phyloP scores from a whole-genome alignment of 2,329 filamentous ascomycete species.

The Talaromyces pinophilus region DNA sequence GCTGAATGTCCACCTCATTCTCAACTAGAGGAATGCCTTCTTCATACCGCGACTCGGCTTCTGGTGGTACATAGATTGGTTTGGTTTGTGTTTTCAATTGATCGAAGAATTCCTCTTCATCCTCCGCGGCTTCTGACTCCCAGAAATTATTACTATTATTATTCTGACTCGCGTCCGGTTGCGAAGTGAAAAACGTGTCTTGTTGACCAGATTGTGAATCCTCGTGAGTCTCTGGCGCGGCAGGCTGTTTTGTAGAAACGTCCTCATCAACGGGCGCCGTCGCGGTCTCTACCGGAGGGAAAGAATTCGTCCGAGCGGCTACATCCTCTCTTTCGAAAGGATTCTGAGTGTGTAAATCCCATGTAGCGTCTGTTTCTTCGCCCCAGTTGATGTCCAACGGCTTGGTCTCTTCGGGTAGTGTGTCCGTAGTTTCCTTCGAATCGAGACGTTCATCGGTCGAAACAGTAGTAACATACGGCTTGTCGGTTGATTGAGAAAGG shows the following conservation, averaged over 20 bases:
- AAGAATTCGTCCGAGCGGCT: slow-evolving; percentile 26
- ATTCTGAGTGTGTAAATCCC: slow-evolving; percentile 15
- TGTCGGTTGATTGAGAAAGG: neutral
- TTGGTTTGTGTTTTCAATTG: slow-evolving; percentile 49
- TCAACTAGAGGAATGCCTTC: slow-evolving; percentile 66
- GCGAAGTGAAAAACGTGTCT: slow-evolving; percentile 1
- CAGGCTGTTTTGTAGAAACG: neutral
- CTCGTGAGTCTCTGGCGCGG: neutral
- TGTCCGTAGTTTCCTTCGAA: neutral
- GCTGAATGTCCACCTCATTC: slow-evolving; percentile 36
- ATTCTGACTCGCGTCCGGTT: slow-evolving; percentile 24
- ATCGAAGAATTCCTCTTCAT: slow-evolving; percentile 63
- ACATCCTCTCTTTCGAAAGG: slow-evolving; percentile 24
- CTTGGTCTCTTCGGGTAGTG: neutral
- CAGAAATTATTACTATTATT: slow-evolving; percentile 38
- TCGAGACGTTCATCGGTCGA: neutral
- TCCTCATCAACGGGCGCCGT: neutral
- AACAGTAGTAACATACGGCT: neutral
- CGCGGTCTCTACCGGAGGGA: slow-evolving; percentile 21
- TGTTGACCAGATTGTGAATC: neutral
- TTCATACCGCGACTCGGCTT: slow-evolving; percentile 63
- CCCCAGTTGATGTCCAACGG: slow-evolving; percentile 17
- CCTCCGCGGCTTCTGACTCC: slow-evolving; percentile 53
- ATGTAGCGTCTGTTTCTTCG: slow-evolving; percentile 14
- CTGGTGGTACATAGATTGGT: slow-evolving; percentile 40